Base-by-base conservation (phyloP, 108 stramenopile genomes). In the Aurantiochytrium sp. region DNA sequence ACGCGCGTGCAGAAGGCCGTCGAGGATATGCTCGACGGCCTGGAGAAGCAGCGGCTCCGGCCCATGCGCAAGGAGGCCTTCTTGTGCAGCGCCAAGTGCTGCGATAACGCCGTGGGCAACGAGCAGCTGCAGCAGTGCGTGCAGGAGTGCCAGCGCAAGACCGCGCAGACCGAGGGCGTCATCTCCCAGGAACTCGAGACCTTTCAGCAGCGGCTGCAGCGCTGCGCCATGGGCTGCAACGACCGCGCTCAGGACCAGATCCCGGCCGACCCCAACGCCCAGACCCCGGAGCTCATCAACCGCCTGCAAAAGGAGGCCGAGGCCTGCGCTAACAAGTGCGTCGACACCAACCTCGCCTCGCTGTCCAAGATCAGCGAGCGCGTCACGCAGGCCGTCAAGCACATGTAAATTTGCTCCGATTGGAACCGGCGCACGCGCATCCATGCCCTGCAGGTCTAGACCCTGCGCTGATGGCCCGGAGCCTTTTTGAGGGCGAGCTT, bases 91-190 rank as follows among this genome's bases (percentile, higher is more conserved):
- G 73, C 73, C 39, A 81, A 81, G 73, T 81, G 73, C 73, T 81
- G 73, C 73, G 73, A 81, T 12, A 81, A 17, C 73, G 45, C 39
- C 73, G n/a, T 27, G 12, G 39, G 42, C 73, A 48, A 41, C 42
- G 73, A 81, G 73, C 73, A 81, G 73, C 73, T 81, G 42, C 73
- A 81, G 73, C 36, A 81, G 10, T 81, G 73, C 73, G 73, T 81
- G 42, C 39, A 81, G 42, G n/a, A 41, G 45, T 81, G 73, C 73
- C 73, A 81, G 73, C 24, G 27, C 27, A 81, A 81, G 73, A 81
- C 45, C 45, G 73, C 42, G n/a, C 42, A 41, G 42, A 41, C 45
- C 73, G 73, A 81, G 73, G 12, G 30, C 19, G 19, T 81, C 42
- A 81, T 81, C 24, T 48, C 73, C 3, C 45, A 41, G 73, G 73